phyloP scores from a whole-genome alignment of 2,329 filamentous ascomycete species.

The Pseudocercospora vitis region DNA sequence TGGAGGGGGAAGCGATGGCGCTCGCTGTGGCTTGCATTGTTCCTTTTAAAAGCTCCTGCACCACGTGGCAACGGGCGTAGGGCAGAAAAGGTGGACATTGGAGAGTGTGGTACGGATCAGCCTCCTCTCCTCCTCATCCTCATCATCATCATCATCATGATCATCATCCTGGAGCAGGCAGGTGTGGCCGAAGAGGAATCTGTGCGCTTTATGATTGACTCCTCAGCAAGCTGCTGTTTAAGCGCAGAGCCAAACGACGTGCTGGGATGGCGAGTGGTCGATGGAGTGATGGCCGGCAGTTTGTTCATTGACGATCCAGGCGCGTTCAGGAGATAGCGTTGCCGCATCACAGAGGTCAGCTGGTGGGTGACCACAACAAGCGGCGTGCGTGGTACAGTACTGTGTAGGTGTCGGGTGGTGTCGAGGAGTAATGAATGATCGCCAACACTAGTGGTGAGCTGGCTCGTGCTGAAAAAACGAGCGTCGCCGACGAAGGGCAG shows the following conservation, averaged over 20 bases:
- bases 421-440: constrained; percentile 5
- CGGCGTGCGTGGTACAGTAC: too few species aligned
- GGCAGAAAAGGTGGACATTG: constrained; percentile 9
- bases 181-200: not conserved
- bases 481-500: not conserved
- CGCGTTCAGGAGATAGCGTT: not conserved
- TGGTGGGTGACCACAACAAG: too few species aligned
- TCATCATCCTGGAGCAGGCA: not conserved
- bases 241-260: not conserved
- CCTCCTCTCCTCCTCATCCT: too few species aligned
- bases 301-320: not conserved
- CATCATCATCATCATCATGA: not conserved
- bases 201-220: not conserved
- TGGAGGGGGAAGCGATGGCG: not conserved
- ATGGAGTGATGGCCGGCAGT: constrained; percentile 1
- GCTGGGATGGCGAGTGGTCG: not conserved
- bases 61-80: constrained; percentile 9
- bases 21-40: constrained; percentile 1
- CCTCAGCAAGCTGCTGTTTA: not conserved
- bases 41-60: not conserved
- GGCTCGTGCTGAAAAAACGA: constrained; percentile 6
- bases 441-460: not conserved
- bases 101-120: constrained; percentile 1
- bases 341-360: not conserved
- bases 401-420: not conserved